Percentiles rank a stretch among this genome's conserved stretches.
These are phyloP conservation scores for Yamadazyma taylorii DNA, from an alignment of 1,139 yeast species.

Conservation along the genomic window DNA sequence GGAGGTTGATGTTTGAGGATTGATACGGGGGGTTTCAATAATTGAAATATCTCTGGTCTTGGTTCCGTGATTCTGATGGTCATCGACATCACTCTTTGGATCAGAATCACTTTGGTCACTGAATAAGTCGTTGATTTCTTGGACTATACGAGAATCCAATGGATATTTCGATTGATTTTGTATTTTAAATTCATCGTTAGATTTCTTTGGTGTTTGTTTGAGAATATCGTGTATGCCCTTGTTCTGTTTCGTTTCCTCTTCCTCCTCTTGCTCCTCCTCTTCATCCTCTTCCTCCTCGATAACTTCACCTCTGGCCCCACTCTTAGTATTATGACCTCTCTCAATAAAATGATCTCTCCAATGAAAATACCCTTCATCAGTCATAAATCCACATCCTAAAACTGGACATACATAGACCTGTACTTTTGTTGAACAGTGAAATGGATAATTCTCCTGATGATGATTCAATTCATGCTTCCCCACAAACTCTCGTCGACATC, in stretches of 20 bases:
- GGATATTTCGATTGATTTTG: too few relatives aligned
- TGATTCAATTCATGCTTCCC: constrained; percentile 17
- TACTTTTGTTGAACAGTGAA: constrained; percentile 25
- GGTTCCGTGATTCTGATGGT: too few relatives aligned
- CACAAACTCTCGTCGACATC: constrained; percentile 17
- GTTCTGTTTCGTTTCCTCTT: too few relatives aligned
- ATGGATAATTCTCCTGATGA: constrained; percentile 22
- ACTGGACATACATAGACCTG: constrained; percentile 42
- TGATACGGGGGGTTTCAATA: neutral
- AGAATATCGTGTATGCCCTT: neutral
- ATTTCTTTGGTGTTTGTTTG: too few relatives aligned
- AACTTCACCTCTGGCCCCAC: constrained; percentile 9
- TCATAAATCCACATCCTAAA: constrained; percentile 43
- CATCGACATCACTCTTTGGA: too few relatives aligned
- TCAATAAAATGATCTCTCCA: constrained; percentile 34
- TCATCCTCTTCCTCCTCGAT: neutral
- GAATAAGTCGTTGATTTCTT: constrained; percentile 20
- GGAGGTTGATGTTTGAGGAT: neutral
- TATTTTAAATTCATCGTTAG: too few relatives aligned
- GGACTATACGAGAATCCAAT: constrained; percentile 1
- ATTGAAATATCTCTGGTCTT: neutral
- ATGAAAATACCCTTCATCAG: constrained; percentile 36
- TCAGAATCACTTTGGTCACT: constrained; percentile 11
- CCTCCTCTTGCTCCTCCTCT: too few relatives aligned
- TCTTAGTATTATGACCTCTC: constrained; percentile 19